phyloP scores from a whole-genome alignment of 176 grass and related monocot genomes.

The Oryza meyeriana region DNA sequence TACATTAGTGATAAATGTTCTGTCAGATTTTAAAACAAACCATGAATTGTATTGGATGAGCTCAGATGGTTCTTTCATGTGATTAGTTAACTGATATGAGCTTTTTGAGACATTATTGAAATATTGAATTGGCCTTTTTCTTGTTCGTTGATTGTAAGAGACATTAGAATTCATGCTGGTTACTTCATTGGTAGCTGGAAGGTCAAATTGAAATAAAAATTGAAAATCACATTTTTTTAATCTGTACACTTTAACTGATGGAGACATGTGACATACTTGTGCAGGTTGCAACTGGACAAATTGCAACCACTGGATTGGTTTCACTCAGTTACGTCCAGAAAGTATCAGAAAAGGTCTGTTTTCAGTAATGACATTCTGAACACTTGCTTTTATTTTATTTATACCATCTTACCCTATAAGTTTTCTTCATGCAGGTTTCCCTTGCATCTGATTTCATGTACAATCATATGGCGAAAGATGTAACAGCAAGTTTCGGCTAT shows the following conservation, averaged over 20 bases:
- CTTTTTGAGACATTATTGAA: neutral
- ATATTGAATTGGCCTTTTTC: neutral
- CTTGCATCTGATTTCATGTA: constrained; percentile 86
- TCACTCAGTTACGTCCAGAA: constrained; percentile 71
- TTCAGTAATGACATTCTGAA: constrained; percentile 1
- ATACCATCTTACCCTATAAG: constrained; percentile 8
- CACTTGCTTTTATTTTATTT: neutral
- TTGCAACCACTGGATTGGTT: constrained; percentile 59
- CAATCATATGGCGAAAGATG: constrained; percentile 57
- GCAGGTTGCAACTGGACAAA: constrained; percentile 70
- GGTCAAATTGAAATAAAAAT: constrained; percentile 13
- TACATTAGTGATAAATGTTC: neutral
- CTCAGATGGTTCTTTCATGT: neutral
- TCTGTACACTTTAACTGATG: constrained; percentile 24
- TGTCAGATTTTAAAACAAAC: neutral
- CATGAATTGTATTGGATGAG: neutral
- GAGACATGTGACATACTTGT: constrained; percentile 18
- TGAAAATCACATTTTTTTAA: neutral
- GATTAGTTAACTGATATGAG: neutral
- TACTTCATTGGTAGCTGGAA: constrained; percentile 18
- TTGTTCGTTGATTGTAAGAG: neutral
- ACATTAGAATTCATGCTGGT: neutral
- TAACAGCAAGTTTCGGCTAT: constrained; percentile 67
- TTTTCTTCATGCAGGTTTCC: constrained; percentile 54
- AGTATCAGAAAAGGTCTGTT: constrained; percentile 66